phyloP scores from a whole-genome alignment of 2,329 filamentous ascomycete genomes.

The Alternaria triticina region DNA sequence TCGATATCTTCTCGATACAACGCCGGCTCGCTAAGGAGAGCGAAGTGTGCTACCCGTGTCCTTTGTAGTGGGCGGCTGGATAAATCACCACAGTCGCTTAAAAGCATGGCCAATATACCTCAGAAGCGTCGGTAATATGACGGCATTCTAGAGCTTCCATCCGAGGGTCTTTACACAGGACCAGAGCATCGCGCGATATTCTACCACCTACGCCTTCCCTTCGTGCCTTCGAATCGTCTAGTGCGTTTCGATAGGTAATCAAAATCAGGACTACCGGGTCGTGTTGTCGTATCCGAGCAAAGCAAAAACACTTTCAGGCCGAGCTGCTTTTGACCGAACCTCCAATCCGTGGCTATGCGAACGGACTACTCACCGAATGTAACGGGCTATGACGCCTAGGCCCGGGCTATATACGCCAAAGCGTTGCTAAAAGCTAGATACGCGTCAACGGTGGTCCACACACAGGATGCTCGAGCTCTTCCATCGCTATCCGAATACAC shows the following conservation, averaged over 20 bases:
- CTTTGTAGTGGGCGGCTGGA: slow-evolving; percentile 28
- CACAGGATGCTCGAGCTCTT: slow-evolving; percentile 10
- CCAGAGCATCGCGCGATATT: background rate
- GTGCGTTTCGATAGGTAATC: background rate
- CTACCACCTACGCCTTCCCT: slow-evolving; percentile 6
- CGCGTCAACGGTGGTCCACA: slow-evolving; percentile 25
- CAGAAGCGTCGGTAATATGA: slow-evolving; percentile 10
- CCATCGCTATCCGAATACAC: slow-evolving; percentile 21
- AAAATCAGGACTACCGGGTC: slow-evolving; percentile 1
- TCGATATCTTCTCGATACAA: slow-evolving; percentile 12
- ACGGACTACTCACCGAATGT: slow-evolving; percentile 21
- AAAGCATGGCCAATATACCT: slow-evolving; percentile 14
- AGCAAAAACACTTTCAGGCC: slow-evolving; percentile 14
- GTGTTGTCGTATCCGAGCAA: slow-evolving; percentile 5
- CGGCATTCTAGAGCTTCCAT: background rate
- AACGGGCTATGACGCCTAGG: slow-evolving; percentile 19
- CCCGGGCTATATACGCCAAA: slow-evolving; percentile 8
- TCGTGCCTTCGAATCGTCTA: background rate
- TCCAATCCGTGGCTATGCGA: slow-evolving; percentile 7
- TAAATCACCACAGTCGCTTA: slow-evolving; percentile 20
- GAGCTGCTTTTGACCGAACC: slow-evolving; percentile 10
- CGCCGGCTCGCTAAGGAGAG: slow-evolving; percentile 12
- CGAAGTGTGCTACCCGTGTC: slow-evolving; percentile 8
- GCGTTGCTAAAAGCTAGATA: slow-evolving; percentile 10
- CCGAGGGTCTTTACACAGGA: background rate